Evolutionary conservation across 108 stramenopile genomes (phyloP), one percentile per base, ranked within the genome.

Genomic region (Mediolabrus comicus): DNA sequence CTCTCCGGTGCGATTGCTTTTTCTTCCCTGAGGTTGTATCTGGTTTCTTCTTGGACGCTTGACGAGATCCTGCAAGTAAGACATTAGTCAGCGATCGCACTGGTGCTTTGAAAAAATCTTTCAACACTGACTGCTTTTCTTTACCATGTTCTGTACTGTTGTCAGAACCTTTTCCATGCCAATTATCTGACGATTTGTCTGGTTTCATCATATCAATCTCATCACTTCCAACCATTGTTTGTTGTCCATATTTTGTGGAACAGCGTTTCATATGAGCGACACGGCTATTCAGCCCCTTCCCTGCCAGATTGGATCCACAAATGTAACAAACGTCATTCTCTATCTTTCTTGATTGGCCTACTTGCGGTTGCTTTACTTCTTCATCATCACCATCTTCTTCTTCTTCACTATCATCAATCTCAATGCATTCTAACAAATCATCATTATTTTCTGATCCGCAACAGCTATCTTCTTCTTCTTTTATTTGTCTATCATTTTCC

Each of bases 211-310:
- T 57, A 2, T 38, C 19, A 41, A 81, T 55, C 16, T 74, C 35
- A 68, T 60, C 13, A 69, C 75, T 41, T 64, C 59, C 7, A 66
- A 77, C 52, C 19, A 14, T 39, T n/a, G 26, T 26, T 27, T 59
- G 4, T 4, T 39, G 52, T 10, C 84, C 84, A 58, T 90, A 60
- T 58, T 91, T 89, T 38, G 85, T 86, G 12, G 86, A 82, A 38
- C 92, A 94, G 43, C 92, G 74, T 54, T 94, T 94, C 62, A 91
- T 87, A 71, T 94, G 92, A 62, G 86, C 74, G 13, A 91, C 55
- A 29, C 92, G 83, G 43, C 85, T 84, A 27, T 87, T 70, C 25
- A 76, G 58, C 4, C 80, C 84, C 8, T 78, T 73, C 24, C 34
- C 75, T 24, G 77, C 27, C 4, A 93, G 69, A 25, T 74, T 75